These are phyloP conservation scores for Sclerotinia trifoliorum DNA, from an alignment of 2,329 filamentous ascomycete species.

Conservation along the genomic window DNA sequence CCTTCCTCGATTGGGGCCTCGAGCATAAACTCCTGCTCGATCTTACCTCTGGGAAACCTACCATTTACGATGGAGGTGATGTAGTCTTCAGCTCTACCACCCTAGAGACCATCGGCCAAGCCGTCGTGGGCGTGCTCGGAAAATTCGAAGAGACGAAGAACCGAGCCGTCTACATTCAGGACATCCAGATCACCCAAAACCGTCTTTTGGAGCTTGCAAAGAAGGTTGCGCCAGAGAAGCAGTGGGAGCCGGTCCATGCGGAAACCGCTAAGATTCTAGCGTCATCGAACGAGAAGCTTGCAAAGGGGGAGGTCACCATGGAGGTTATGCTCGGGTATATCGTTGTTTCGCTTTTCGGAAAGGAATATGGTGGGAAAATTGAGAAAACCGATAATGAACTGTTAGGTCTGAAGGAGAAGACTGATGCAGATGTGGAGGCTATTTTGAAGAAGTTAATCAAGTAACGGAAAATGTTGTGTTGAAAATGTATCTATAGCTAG, in stretches of 20 bases:
- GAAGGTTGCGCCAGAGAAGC: conserved; percentile 38
- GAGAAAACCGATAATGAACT: conserved; percentile 44
- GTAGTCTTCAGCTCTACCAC: conserved; percentile 49
- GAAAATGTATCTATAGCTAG: neutral
- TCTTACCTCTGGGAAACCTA: conserved; percentile 43
- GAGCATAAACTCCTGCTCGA: conserved; percentile 47
- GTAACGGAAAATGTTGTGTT: neutral
- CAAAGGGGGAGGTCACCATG: conserved; percentile 35
- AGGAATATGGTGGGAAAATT: conserved; percentile 40
- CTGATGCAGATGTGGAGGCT: conserved; percentile 44
- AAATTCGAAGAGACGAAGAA: conserved; percentile 56
- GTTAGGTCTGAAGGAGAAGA: conserved; percentile 45
- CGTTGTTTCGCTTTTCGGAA: conserved; percentile 38
- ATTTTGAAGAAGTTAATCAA: conserved; percentile 28
- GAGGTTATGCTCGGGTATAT: conserved; percentile 42
- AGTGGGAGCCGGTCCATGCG: conserved; percentile 32
- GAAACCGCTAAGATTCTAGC: conserved; percentile 27
- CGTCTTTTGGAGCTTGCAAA: conserved; percentile 41
- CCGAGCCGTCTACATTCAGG: conserved; percentile 47
- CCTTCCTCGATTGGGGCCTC: conserved; percentile 60
- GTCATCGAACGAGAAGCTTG: conserved; percentile 28
- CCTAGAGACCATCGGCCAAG: conserved; percentile 48
- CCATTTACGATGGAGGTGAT: conserved; percentile 52
- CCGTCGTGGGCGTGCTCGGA: conserved; percentile 49
- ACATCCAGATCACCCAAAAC: conserved; percentile 47